These are phyloP conservation scores for Chaetothyriales sp. DNA, from an alignment of 2,329 filamentous ascomycete species.

Conservation along the genomic window DNA sequence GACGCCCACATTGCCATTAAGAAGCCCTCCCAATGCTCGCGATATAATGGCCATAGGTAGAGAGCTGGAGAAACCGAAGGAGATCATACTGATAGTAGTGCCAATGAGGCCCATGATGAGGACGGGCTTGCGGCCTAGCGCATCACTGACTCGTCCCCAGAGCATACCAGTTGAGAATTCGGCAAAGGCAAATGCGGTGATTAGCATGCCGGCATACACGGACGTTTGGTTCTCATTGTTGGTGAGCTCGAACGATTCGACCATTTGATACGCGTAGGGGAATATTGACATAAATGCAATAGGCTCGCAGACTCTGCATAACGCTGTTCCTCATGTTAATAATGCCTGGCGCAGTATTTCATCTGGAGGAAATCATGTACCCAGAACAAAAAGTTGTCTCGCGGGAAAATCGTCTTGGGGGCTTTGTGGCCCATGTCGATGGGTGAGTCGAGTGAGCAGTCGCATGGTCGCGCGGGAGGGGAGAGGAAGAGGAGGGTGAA, in stretches of 20 bases:
- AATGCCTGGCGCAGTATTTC: conserved; percentile 8
- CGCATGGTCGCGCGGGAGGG: conserved; percentile 9
- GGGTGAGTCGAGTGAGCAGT: conserved; percentile 5
- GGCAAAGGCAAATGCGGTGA: conserved; percentile 87
- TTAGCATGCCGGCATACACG: conserved; percentile 90
- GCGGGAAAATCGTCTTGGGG: conserved; percentile 40
- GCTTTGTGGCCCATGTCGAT: conserved; percentile 8
- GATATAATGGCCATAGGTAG: conserved; percentile 73
- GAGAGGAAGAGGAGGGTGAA: conserved; percentile 2
- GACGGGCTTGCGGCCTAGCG: conserved; percentile 81
- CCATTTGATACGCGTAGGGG: conserved; percentile 97
- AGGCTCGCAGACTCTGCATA: conserved; percentile 93
- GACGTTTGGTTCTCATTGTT: conserved; percentile 67
- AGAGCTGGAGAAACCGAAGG: conserved; percentile 81
- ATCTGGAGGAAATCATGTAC: conserved; percentile 26
- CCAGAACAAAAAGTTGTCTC: conserved; percentile 40
- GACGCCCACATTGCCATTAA: conserved; percentile 95
- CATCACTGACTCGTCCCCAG: conserved; percentile 88
- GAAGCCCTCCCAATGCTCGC: conserved; percentile 71
- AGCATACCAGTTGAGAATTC: conserved; percentile 87
- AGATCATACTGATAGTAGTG: conserved; percentile 80
- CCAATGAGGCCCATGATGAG: conserved; percentile 78
- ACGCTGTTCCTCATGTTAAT: conserved; percentile 39
- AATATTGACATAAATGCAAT: conserved; percentile 99
- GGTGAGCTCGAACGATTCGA: conserved; percentile 77